phyloP scores from a whole-genome alignment of 2,329 filamentous ascomycete species.

The Zymoseptoria brevis region DNA sequence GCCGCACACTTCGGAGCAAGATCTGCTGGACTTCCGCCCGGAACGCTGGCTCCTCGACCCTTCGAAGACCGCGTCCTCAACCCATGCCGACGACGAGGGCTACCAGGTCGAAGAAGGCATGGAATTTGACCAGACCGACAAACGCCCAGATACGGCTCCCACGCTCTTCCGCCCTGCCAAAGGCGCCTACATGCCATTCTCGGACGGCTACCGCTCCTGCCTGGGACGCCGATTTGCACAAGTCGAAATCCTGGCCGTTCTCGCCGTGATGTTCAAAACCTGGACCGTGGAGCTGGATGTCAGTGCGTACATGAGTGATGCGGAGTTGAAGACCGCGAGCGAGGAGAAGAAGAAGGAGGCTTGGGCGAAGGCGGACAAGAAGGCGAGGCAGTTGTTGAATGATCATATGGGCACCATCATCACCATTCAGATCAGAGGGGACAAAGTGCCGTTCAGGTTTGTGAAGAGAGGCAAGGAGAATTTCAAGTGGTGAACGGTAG shows the following conservation, averaged over 20 bases:
- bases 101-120: constrained; percentile 28
- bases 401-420: constrained; percentile 54
- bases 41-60: constrained; percentile 58
- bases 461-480: constrained; percentile 62
- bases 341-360: constrained; percentile 46
- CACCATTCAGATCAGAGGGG: constrained; percentile 62
- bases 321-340: constrained; percentile 32
- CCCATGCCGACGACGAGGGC: constrained; percentile 29
- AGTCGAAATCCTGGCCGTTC: constrained; percentile 47
- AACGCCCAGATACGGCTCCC: constrained; percentile 51
- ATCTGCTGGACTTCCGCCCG: constrained; percentile 61
- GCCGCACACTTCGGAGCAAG: constrained; percentile 47
- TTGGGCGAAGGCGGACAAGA: constrained; percentile 54
- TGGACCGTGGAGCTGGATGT: constrained; percentile 66
- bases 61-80: constrained; percentile 13
- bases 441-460: constrained; percentile 57
- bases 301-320: constrained; percentile 37
- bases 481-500: constrained; percentile 45
- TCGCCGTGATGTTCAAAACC: constrained; percentile 46
- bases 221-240: constrained; percentile 50
- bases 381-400: constrained; percentile 46
- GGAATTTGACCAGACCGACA: constrained; percentile 48
- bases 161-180: constrained; percentile 51
- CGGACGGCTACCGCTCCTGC: constrained; percentile 48
- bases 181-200: constrained; percentile 50